Base-by-base conservation (phyloP, 768 basidiomycete species). In the Grammothele lineata region DNA sequence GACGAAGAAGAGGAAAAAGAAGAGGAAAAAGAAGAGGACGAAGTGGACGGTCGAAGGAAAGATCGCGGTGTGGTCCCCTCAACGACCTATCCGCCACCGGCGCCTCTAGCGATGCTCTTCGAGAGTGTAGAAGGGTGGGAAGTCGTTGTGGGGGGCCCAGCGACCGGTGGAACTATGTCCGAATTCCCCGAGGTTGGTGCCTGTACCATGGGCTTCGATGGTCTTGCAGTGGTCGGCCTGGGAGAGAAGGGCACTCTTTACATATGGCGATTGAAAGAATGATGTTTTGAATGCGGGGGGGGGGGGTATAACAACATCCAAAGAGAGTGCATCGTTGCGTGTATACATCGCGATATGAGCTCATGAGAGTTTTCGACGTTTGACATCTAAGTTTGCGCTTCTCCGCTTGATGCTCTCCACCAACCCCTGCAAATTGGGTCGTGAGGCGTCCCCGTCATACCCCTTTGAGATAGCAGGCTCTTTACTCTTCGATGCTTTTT, bases 341-440 rank as follows among this genome's bases (percentile, higher is more conserved):
- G 44, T 42, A 34, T 30, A 33, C 30, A 22, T 44, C 36, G 21
- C 15, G 43, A 24, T 21, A 12, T 18, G 9, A 15, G 35, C 37
- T 34, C 27, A 49, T 42, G 57, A 62, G 19, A 68, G 22, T 39
- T 66, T 75, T 27, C 64, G 62, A 24, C 74, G 61, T 50, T 73
- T 76, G 34, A 56, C 50, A n/a, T 55, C 59, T 9, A 51, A 52
- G 5, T 63, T 56, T 3, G 62, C 58, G 48, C 77, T 85, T 65
- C 88, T 93, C 47, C 91, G 74, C 69, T 96, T 96, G 26, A 96
- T 83, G 49, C 87, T 89, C 59, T 90, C 86, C 25, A 93, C 89
- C 30, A 98, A 70, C 48, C 67, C 80, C 48, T 78, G 69, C 45
- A 96, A 67, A 51, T 67, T 75, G 36, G 66, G 66, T 18, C 62